Percentiles rank a stretch among this genome's conserved stretches.
Evolutionary conservation across 1,284 basidiomycete species (phyloP).

Genomic region (Rhizopogon parksii): DNA sequence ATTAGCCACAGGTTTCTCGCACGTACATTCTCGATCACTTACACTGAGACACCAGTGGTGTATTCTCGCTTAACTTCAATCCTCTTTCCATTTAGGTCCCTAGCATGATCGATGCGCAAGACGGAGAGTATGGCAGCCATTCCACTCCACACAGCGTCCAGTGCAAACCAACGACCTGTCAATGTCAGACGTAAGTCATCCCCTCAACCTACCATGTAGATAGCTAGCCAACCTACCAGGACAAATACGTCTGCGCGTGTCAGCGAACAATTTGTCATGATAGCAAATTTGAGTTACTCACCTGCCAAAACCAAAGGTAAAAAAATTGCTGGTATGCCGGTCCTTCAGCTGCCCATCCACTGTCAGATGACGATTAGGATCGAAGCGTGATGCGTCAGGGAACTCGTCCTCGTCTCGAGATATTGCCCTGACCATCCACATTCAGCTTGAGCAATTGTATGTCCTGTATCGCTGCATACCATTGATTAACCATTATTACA

Average conservation of each 20-base stretch:
- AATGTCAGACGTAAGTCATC: constrained; percentile 5
- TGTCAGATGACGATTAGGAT: constrained; percentile 6
- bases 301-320: constrained; percentile 27
- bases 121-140: constrained; percentile 15
- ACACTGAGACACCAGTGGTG: constrained; percentile 3
- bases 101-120: constrained; percentile 8
- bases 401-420: constrained; percentile 24
- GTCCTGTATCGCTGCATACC: constrained; percentile 8
- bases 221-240: background rate
- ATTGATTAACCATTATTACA: constrained; percentile 23
- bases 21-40: background rate
- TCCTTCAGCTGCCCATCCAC: constrained; percentile 11
- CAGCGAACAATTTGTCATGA: too few species aligned
- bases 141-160: constrained; percentile 10
- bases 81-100: background rate
- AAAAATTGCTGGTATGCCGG: constrained; percentile 18
- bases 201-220: too few species aligned
- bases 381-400: constrained; percentile 8
- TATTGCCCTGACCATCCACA: constrained; percentile 17
- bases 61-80: constrained; percentile 9
- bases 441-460: background rate
- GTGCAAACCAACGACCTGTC: constrained; percentile 12
- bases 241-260: constrained; percentile 16
- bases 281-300: constrained; percentile 3
- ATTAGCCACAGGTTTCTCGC: background rate